Conservation (phyloP, 768 basidiomycete species). For the Krasilnikovozyma curviuscula region DNA sequence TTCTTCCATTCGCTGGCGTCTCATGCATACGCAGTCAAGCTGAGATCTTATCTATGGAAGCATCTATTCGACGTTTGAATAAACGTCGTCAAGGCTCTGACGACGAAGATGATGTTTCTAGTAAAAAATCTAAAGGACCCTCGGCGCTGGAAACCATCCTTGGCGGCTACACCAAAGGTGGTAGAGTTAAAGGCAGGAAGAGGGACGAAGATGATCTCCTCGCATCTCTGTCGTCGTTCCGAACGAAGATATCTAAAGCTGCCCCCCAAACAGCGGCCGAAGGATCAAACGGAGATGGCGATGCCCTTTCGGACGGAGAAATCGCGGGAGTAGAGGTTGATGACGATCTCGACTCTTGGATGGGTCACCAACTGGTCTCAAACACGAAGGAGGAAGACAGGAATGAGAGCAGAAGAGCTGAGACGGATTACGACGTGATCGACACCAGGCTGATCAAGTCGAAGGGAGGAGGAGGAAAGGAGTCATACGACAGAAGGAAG, state of each 20-base stretch:
- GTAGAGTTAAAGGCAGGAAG: conserved; percentile 2
- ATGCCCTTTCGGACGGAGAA: neutral
- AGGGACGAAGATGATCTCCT: conserved; percentile 8
- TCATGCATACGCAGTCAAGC: conserved; percentile 37
- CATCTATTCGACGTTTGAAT: conserved; percentile 59
- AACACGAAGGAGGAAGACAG: neutral
- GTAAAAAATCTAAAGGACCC: neutral
- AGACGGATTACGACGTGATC: conserved; percentile 11
- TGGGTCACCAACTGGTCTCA: conserved; percentile 7
- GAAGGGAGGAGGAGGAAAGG: too few relatives aligned
- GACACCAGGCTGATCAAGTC: too few relatives aligned
- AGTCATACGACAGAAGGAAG: too few relatives aligned
- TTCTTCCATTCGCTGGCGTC: neutral
- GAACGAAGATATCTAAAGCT: conserved; percentile 3
- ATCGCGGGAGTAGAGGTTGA: conserved; percentile 6
- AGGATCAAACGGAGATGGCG: neutral
- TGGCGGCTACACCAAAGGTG: neutral
- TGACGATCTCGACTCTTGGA: conserved; percentile 2
- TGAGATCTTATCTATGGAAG: conserved; percentile 44
- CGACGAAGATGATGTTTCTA: conserved; percentile 40
- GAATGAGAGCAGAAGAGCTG: conserved; percentile 4
- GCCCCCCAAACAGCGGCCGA: neutral
- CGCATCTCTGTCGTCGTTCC: conserved; percentile 1
- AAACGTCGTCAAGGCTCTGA: conserved; percentile 37
- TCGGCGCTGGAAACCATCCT: conserved; percentile 7